phyloP scores from a whole-genome alignment of 106 monocot species.

The Phalaenopsis aphrodite region DNA sequence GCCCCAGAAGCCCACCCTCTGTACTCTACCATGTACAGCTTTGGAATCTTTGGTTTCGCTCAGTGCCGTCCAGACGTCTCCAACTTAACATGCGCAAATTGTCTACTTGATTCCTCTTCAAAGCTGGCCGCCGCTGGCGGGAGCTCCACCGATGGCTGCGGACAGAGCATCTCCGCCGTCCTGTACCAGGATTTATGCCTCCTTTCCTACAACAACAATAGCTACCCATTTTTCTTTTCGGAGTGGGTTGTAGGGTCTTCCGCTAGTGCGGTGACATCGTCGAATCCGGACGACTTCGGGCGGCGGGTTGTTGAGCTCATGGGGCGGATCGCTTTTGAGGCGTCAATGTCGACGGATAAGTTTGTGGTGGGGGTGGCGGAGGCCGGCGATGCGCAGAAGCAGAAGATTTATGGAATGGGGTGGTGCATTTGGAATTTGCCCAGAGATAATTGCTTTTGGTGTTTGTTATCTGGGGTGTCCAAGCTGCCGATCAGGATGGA shows the following conservation, averaged over 20 bases:
- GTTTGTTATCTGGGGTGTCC: neutral
- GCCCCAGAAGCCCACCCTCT: conserved; percentile 9
- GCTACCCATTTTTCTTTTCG: neutral
- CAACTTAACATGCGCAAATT: conserved; percentile 12
- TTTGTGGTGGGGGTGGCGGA: neutral
- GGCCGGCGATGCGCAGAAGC: neutral
- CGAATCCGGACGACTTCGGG: neutral
- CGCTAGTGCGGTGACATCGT: neutral
- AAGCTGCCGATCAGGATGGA: too few relatives aligned
- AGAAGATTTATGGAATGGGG: conserved; percentile 15
- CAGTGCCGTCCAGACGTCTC: conserved; percentile 41
- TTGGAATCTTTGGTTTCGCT: conserved; percentile 14
- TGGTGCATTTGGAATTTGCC: conserved; percentile 27
- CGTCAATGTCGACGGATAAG: neutral
- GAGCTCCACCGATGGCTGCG: neutral
- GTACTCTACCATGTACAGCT: neutral
- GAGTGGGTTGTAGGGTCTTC: neutral
- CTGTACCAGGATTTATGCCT: conserved; percentile 35
- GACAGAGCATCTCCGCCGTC: neutral
- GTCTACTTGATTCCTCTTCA: conserved; percentile 11
- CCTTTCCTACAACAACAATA: conserved; percentile 24
- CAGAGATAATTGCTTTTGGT: conserved; percentile 4
- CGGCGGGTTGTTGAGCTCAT: neutral
- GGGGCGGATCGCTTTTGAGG: neutral
- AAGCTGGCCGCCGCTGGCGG: conserved; percentile 2